Conservation (phyloP, 192 early-diverging fungal species). For the Anaeromyces robustus region DNA sequence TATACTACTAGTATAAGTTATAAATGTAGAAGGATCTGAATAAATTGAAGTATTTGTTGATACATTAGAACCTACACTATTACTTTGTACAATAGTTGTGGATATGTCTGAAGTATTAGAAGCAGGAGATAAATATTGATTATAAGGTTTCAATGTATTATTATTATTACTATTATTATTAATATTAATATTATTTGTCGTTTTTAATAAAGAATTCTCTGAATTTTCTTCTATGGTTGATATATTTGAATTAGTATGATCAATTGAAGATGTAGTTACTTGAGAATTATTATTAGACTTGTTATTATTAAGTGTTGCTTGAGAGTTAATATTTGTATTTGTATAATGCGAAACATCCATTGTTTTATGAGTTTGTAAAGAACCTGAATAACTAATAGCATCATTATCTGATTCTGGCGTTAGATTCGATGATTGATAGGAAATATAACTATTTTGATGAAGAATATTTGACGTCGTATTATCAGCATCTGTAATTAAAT, state of each 20-base stretch:
- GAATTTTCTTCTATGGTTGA: neutral
- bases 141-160: neutral
- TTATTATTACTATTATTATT: neutral
- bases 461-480: neutral
- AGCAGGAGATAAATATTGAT: neutral
- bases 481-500: neutral
- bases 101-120: neutral
- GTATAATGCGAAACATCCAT: neutral
- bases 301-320: neutral
- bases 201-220: too few species aligned
- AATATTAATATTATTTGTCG: too few species aligned
- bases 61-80: neutral
- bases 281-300: too few species aligned
- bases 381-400: neutral
- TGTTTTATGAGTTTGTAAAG: neutral
- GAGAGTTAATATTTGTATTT: neutral
- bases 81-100: neutral
- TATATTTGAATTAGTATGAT: neutral
- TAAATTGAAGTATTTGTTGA: neutral
- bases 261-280: neutral
- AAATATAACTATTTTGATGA: neutral
- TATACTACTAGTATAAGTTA: neutral
- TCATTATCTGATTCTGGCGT: neutral
- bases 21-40: neutral
- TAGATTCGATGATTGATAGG: neutral